Percentiles rank a stretch among this genome's conserved stretches.
Conservation (phyloP, 768 basidiomycete species). For the Leccinellum rugosiceps region DNA sequence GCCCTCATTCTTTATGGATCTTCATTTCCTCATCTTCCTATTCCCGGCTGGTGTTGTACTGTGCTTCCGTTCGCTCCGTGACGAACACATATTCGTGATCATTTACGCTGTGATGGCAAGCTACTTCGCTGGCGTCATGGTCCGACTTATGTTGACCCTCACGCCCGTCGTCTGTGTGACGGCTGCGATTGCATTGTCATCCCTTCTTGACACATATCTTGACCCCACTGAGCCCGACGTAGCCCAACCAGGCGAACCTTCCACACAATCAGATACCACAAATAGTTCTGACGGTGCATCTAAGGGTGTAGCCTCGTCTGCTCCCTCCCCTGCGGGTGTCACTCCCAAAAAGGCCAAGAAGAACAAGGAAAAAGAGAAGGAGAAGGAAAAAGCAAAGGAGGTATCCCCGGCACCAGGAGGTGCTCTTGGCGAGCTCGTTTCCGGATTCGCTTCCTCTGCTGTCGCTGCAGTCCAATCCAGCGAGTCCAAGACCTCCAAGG, state of each 20-base stretch:
- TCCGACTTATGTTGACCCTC: constrained; percentile 95
- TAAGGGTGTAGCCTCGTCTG: constrained; percentile 18
- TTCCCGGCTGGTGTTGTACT: constrained; percentile 96
- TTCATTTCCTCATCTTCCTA: constrained; percentile 94
- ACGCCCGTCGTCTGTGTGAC: constrained; percentile 96
- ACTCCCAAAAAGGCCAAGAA: constrained; percentile 49
- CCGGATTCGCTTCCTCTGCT: constrained; percentile 36
- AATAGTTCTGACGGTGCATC: not conserved
- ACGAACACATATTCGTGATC: constrained; percentile 98
- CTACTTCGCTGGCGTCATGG: constrained; percentile 99
- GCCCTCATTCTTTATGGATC: constrained; percentile 99
- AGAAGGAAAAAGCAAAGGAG: constrained; percentile 43
- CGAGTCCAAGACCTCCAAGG: constrained; percentile 35
- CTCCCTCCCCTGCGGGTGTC: constrained; percentile 31
- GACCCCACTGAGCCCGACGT: constrained; percentile 72
- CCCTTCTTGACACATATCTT: constrained; percentile 85
- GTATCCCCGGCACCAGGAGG: constrained; percentile 35
- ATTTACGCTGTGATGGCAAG: constrained; percentile 94
- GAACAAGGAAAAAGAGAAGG: constrained; percentile 38
- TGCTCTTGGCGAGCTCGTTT: constrained; percentile 40
- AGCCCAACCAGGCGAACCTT: not conserved
- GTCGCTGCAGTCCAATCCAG: constrained; percentile 22
- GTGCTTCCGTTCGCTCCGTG: constrained; percentile 91
- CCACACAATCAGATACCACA: not conserved
- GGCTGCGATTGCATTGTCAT: constrained; percentile 86